Evolutionary conservation across 1,284 basidiomycete genomes (phyloP).

Genomic region (Erythrobasidium hasegawianum): DNA sequence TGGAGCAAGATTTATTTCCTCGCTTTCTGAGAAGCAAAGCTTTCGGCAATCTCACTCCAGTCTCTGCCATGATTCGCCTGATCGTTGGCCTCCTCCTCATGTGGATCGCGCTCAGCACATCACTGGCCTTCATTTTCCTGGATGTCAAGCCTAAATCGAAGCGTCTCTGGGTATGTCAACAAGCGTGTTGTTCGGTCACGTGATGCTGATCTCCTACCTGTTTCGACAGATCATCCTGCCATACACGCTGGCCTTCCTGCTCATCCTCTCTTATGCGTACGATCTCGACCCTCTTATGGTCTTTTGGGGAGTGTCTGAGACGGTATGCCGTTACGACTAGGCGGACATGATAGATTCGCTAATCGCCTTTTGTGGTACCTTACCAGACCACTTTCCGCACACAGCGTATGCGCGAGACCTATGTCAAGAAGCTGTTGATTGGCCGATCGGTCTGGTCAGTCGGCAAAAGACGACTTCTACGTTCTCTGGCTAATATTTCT

Average conservation of each 20-base stretch:
- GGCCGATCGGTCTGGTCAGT: constrained; percentile 82
- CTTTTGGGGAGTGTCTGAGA: constrained; percentile 77
- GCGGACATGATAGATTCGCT: too few species aligned
- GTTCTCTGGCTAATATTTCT: neutral
- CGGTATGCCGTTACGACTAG: constrained; percentile 52
- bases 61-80: constrained; percentile 77
- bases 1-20: constrained; percentile 97
- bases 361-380: neutral
- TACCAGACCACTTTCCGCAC: constrained; percentile 77
- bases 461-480: neutral
- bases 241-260: constrained; percentile 81
- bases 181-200: neutral
- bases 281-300: constrained; percentile 84
- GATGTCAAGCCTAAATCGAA: constrained; percentile 83
- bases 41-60: constrained; percentile 91
- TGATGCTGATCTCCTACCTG: neutral
- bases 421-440: constrained; percentile 81
- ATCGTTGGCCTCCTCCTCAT: constrained; percentile 77
- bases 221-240: constrained; percentile 73
- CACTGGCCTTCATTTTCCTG: constrained; percentile 87
- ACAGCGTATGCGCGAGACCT: constrained; percentile 80
- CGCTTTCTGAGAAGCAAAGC: constrained; percentile 92
- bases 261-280: constrained; percentile 90
- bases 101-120: constrained; percentile 86
- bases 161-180: constrained; percentile 76